A percentile compares a stretch with the other conserved stretches of the same genome.
These are phyloP conservation scores for Arachnopeziza araneosa DNA, from an alignment of 2,329 filamentous ascomycete species.

Conservation along the genomic window DNA sequence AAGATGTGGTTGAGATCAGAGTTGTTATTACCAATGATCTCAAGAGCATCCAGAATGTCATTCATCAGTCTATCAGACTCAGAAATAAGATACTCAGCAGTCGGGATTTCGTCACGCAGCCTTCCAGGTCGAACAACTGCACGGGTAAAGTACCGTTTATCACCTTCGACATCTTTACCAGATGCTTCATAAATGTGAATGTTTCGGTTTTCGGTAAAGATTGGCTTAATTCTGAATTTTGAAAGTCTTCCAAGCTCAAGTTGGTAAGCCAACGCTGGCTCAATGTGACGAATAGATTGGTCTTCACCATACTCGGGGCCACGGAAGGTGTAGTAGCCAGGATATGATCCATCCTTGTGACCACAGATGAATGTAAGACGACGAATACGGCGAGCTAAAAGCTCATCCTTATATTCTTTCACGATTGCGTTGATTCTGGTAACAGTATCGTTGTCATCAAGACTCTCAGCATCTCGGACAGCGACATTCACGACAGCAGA, in stretches of 20 bases:
- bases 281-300: slow-evolving; percentile 91
- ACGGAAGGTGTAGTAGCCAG: slow-evolving; percentile 97
- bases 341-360: slow-evolving; percentile 88
- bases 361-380: slow-evolving; percentile 95
- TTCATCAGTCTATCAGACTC: slow-evolving; percentile 96
- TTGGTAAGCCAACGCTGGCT: slow-evolving; percentile 96
- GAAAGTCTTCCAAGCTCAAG: slow-evolving; percentile 88
- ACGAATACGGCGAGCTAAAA: slow-evolving; percentile 74
- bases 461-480: slow-evolving; percentile 78
- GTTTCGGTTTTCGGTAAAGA: slow-evolving; percentile 98
- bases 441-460: slow-evolving; percentile 76
- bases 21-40: slow-evolving; percentile 99
- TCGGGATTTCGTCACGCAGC: slow-evolving; percentile 94
- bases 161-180: slow-evolving; percentile 89
- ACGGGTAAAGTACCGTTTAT: slow-evolving; percentile 98
- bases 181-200: slow-evolving; percentile 98
- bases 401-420: slow-evolving; percentile 75
- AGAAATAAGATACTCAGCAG: slow-evolving; percentile 96
- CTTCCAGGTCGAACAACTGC: slow-evolving; percentile 91
- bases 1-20: slow-evolving; percentile 99
- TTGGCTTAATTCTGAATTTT: slow-evolving; percentile 97
- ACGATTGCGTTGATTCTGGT: slow-evolving; percentile 70
- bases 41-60: slow-evolving; percentile 93
- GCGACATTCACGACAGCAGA: slow-evolving; percentile 91
- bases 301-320: slow-evolving; percentile 87